phyloP scores from a whole-genome alignment of 2,329 filamentous ascomycete genomes.

The Pyricularia pennisetigena region DNA sequence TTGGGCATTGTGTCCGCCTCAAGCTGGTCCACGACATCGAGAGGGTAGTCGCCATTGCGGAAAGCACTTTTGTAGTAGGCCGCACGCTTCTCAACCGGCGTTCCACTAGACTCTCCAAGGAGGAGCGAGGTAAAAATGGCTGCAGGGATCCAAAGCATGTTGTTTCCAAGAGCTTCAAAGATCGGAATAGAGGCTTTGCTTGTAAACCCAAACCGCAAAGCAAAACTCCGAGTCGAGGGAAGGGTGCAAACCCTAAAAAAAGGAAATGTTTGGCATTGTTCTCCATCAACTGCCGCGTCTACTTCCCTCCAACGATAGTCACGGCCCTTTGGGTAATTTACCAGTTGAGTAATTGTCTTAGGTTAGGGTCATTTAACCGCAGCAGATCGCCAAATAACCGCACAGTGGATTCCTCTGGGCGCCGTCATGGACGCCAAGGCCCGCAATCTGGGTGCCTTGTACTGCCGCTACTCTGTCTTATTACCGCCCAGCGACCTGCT shows the following conservation, averaged over 20 bases:
- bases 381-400: no score
- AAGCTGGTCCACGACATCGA: slow-evolving; percentile 19
- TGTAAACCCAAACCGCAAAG: not conserved
- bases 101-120: not conserved
- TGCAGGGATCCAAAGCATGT: not conserved
- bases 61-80: slow-evolving; percentile 1
- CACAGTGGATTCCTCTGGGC: no score
- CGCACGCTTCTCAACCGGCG: not conserved
- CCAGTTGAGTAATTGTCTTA: no score
- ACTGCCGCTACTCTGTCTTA: no score
- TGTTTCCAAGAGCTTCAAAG: not conserved
- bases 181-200: not conserved
- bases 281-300: no score
- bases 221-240: not conserved
- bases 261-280: no score
- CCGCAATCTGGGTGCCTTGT: no score
- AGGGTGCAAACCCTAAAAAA: not conserved
- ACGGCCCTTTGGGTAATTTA: no score
- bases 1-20: slow-evolving; percentile 16
- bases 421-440: no score
- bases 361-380: no score
- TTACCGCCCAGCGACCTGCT: no score
- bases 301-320: no score
- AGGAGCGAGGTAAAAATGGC: not conserved
- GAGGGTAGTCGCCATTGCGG: slow-evolving; percentile 16